Conservation (phyloP, 2,329 filamentous ascomycete species). For the Xylariaceae sp. region DNA sequence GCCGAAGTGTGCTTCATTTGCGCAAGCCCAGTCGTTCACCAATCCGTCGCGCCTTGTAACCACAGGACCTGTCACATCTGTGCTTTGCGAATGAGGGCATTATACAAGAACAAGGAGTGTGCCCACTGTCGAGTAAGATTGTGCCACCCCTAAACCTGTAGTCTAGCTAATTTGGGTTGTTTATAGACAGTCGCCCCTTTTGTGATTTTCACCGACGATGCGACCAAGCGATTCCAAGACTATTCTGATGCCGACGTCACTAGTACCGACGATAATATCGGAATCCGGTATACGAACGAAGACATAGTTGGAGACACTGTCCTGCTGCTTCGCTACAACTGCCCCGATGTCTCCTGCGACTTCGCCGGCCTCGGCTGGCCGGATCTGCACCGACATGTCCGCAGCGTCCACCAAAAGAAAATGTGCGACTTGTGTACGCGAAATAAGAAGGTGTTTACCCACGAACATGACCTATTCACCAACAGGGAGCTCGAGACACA, state of each 20-base stretch:
- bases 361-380: constrained; percentile 75
- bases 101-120: constrained; percentile 96
- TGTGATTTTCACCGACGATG: constrained; percentile 91
- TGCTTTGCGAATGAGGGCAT: constrained; percentile 81
- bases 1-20: constrained; percentile 97
- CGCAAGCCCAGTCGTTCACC: constrained; percentile 84
- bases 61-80: constrained; percentile 98
- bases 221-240: constrained; percentile 81
- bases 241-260: constrained; percentile 74
- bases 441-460: constrained; percentile 98
- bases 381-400: constrained; percentile 80
- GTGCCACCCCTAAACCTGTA: background rate
- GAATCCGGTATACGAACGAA: constrained; percentile 86
- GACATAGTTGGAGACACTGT: constrained; percentile 92
- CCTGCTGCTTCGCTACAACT: constrained; percentile 89
- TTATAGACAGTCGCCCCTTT: constrained; percentile 66
- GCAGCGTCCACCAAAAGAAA: constrained; percentile 77
- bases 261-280: constrained; percentile 80
- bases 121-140: constrained; percentile 84
- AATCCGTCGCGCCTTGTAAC: constrained; percentile 90
- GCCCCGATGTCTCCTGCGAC: constrained; percentile 78
- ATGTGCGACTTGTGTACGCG: constrained; percentile 58
- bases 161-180: constrained; percentile 2
- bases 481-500: constrained; percentile 80
- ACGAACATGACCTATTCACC: constrained; percentile 93